Evolutionary conservation across 345 rosid genomes (phyloP).

Genomic region (Fremontodendron californicum): DNA sequence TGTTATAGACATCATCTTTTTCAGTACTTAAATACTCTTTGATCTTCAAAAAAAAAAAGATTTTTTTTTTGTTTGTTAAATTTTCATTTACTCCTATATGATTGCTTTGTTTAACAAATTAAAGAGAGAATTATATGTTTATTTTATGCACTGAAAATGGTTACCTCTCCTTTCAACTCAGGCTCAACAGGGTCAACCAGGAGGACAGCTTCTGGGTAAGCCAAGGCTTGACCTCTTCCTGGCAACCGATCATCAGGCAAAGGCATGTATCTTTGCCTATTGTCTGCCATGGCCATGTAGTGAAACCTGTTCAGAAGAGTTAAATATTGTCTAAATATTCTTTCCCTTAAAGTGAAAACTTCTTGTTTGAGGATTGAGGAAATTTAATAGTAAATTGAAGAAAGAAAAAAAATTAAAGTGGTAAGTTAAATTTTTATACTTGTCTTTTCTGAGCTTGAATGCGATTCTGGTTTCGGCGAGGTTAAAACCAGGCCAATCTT

Average conservation of each 20-base stretch:
- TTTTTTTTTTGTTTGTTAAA: not conserved
- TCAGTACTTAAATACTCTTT: too few relatives aligned
- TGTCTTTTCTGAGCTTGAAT: slow-evolving; percentile 80
- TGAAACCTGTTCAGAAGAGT: slow-evolving; percentile 46
- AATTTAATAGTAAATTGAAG: not conserved
- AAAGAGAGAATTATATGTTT: not conserved
- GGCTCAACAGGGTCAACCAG: slow-evolving; percentile 67
- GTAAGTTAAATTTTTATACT: slow-evolving; percentile 18
- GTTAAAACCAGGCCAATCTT: slow-evolving; percentile 78
- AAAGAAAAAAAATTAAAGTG: too few relatives aligned
- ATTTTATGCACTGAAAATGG: not conserved
- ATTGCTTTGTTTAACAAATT: not conserved
- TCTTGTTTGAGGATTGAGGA: not conserved
- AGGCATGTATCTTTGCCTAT: slow-evolving; percentile 80
- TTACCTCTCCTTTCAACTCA: slow-evolving; percentile 75
- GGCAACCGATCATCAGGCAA: slow-evolving; percentile 66
- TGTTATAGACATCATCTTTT: too few relatives aligned
- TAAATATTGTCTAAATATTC: not conserved
- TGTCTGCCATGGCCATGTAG: slow-evolving; percentile 73
- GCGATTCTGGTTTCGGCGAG: slow-evolving; percentile 68
- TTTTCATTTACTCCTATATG: not conserved
- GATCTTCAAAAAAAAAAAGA: too few relatives aligned
- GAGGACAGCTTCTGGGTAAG: slow-evolving; percentile 73
- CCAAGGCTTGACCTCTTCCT: slow-evolving; percentile 55
- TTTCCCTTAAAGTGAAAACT: not conserved